Conservation (phyloP, 2,329 filamentous ascomycete species). For the Cordyceps cicadae region DNA sequence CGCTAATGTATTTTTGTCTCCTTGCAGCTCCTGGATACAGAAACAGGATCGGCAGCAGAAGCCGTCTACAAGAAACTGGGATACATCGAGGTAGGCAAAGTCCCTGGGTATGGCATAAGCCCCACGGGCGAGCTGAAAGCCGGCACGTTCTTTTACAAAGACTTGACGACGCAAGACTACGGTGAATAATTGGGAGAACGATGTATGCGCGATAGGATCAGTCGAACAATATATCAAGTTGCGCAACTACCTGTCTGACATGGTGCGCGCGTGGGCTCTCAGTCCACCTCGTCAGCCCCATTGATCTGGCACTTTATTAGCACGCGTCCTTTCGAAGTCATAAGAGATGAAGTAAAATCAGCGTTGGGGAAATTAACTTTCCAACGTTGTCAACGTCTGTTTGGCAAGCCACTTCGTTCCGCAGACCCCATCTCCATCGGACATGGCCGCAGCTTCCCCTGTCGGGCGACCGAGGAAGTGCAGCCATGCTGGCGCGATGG, state of each 20-base stretch:
- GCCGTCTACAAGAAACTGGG: constrained; percentile 46
- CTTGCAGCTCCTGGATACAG: constrained; percentile 43
- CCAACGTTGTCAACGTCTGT: background rate
- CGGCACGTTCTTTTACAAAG: constrained; percentile 52
- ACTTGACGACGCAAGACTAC: constrained; percentile 26
- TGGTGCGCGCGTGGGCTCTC: background rate
- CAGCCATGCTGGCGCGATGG: constrained; percentile 1
- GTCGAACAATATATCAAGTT: background rate
- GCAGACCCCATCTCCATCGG: background rate
- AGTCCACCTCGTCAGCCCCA: background rate
- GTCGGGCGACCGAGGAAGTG: background rate
- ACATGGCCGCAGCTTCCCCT: background rate
- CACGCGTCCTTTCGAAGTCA: background rate
- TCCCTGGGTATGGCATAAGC: constrained; percentile 45
- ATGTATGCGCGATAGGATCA: background rate
- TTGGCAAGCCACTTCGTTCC: background rate
- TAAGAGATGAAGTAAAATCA: background rate
- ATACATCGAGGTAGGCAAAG: constrained; percentile 45
- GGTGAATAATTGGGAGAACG: background rate
- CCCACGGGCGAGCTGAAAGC: constrained; percentile 41
- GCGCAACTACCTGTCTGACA: background rate
- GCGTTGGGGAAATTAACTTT: background rate
- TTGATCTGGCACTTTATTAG: background rate
- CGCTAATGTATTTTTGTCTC: background rate
- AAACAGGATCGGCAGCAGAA: constrained; percentile 44